phyloP scores from a whole-genome alignment of 345 rosid species.

The Citrus sinensis region DNA sequence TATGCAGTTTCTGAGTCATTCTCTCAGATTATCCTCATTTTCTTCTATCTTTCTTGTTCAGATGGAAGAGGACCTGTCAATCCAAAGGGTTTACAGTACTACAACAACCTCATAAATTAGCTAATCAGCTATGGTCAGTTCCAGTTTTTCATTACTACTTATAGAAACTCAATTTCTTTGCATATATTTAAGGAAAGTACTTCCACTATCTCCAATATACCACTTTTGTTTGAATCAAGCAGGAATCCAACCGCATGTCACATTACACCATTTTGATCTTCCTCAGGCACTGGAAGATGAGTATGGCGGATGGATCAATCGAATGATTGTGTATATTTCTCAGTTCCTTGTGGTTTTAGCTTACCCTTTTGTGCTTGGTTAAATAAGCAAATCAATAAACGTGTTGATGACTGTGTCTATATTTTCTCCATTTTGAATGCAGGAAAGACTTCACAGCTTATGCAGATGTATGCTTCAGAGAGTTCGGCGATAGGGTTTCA shows the following conservation, averaged over 20 bases:
- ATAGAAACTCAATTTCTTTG: background rate
- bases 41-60: background rate
- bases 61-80: constrained; percentile 66
- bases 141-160: background rate
- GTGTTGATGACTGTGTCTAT: background rate
- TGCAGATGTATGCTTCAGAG: constrained; percentile 75
- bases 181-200: background rate
- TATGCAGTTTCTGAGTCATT: background rate
- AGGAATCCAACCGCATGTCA: constrained; percentile 66
- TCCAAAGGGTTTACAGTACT: constrained; percentile 49
- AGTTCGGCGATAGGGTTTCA: constrained; percentile 65
- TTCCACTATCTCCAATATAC: background rate
- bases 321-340: constrained; percentile 44
- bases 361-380: background rate
- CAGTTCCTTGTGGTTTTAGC: background rate
- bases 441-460: constrained; percentile 73
- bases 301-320: constrained; percentile 66
- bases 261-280: constrained; percentile 50
- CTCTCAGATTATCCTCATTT: background rate
- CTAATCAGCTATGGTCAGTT: constrained; percentile 37
- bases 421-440: constrained; percentile 21
- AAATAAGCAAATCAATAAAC: background rate
- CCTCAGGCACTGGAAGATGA: constrained; percentile 71
- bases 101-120: constrained; percentile 56
- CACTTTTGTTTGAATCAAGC: background rate